A percentile compares a stretch with the other conserved stretches of the same genome.
Conservation (phyloP, 768 basidiomycete species). For the Dacryopinax spathularia region DNA sequence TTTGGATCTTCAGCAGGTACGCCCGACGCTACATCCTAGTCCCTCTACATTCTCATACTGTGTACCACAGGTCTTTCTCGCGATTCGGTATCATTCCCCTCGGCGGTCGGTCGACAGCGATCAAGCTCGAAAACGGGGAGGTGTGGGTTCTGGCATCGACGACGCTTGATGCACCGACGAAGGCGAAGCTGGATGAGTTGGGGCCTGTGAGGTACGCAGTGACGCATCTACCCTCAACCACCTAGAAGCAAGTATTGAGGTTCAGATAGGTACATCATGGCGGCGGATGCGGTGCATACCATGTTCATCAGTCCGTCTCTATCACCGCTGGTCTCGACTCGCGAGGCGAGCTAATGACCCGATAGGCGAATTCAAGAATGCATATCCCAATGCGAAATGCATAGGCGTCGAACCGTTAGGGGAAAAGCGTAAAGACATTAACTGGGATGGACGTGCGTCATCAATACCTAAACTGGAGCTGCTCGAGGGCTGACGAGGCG, state of each 20-base stretch:
- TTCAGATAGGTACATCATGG: constrained; percentile 24
- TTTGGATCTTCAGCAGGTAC: constrained; percentile 26
- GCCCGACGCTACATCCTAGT: background rate
- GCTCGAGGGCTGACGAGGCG: background rate
- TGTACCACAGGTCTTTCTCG: constrained; percentile 34
- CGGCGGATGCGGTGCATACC: constrained; percentile 25
- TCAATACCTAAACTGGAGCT: background rate
- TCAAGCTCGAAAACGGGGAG: constrained; percentile 49
- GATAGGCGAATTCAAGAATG: constrained; percentile 31
- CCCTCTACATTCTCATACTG: background rate
- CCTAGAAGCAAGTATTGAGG: background rate
- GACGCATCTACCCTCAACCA: background rate
- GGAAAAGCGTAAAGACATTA: constrained; percentile 37
- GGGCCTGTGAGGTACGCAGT: constrained; percentile 50
- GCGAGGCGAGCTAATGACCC: background rate
- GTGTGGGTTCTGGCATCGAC: constrained; percentile 79
- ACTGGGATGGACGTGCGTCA: constrained; percentile 41
- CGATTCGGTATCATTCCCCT: constrained; percentile 55
- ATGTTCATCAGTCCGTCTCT: constrained; percentile 19
- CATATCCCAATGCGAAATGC: constrained; percentile 57
- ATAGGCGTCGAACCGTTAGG: constrained; percentile 47
- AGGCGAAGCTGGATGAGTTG: constrained; percentile 42
- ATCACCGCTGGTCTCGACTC: background rate
- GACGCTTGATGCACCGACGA: constrained; percentile 51
- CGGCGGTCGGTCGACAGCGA: constrained; percentile 72